Evolutionary conservation across 2,329 filamentous ascomycete genomes (phyloP).

Genomic region (Xylaria sp.): DNA sequence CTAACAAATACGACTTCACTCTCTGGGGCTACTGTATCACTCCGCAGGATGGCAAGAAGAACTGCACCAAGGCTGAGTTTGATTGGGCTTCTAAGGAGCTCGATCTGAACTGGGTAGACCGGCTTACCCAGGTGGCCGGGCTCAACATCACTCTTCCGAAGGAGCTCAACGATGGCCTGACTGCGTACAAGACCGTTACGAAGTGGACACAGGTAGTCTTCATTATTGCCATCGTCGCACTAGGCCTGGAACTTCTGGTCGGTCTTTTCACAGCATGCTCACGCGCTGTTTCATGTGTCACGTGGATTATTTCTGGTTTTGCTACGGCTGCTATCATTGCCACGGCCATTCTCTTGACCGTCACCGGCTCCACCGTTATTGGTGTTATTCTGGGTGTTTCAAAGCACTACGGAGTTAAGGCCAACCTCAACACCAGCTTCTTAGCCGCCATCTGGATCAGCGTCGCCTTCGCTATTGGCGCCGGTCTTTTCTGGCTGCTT

Average conservation of each 20-base stretch:
- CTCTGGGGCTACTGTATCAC: constrained; percentile 89
- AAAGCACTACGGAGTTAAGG: constrained; percentile 75
- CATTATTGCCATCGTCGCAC: constrained; percentile 75
- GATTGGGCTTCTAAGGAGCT: constrained; percentile 82
- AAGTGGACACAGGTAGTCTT: constrained; percentile 89
- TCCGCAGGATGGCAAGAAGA: constrained; percentile 62
- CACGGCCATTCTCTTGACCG: constrained; percentile 78
- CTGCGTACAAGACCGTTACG: constrained; percentile 76
- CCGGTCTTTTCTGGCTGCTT: constrained; percentile 89
- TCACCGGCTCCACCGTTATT: constrained; percentile 75
- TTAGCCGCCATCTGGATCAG: constrained; percentile 81
- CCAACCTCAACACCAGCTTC: constrained; percentile 73
- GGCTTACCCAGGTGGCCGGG: constrained; percentile 58
- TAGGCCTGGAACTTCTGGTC: constrained; percentile 76
- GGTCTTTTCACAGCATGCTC: constrained; percentile 87
- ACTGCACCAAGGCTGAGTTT: constrained; percentile 76
- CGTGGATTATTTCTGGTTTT: constrained; percentile 77
- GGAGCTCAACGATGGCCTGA: constrained; percentile 72
- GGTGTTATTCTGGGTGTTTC: constrained; percentile 73
- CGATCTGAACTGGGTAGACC: constrained; percentile 56
- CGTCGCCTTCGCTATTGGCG: constrained; percentile 77
- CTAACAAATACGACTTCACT: constrained; percentile 81
- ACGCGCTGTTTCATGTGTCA: constrained; percentile 81
- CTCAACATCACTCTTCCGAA: constrained; percentile 72
- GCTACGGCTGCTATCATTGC: constrained; percentile 65